These are phyloP conservation scores for Aspergillus homomorphus DNA, from an alignment of 495 filamentous ascomycete genomes.

Conservation along the genomic window DNA sequence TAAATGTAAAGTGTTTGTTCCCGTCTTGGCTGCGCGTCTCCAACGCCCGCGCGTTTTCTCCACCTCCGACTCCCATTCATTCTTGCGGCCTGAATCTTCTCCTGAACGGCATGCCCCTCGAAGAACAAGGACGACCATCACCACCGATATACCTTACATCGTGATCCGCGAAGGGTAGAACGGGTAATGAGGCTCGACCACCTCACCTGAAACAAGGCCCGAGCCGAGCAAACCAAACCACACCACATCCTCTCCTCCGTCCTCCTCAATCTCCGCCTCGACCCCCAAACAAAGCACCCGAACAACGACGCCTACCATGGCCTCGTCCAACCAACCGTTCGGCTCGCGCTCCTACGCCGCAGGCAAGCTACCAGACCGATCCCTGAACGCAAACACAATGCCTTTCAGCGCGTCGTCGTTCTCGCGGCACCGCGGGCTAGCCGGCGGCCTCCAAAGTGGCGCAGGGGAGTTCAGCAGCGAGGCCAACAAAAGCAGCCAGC, in stretches of 20 bases:
- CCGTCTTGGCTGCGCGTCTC: neutral
- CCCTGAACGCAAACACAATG: slow-evolving; percentile 38
- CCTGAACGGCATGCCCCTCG: too few species aligned
- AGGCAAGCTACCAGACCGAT: slow-evolving; percentile 50
- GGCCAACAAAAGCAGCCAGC: slow-evolving; percentile 30
- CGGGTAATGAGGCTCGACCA: neutral
- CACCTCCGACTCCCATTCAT: neutral
- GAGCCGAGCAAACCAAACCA: neutral
- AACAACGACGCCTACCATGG: slow-evolving; percentile 23
- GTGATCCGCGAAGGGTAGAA: neutral
- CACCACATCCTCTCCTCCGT: neutral
- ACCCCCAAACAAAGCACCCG: too few species aligned
- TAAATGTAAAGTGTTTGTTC: too few species aligned
- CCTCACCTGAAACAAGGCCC: neutral
- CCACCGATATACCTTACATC: neutral
- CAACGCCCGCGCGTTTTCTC: neutral
- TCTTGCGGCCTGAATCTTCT: neutral
- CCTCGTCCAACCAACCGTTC: slow-evolving; percentile 45
- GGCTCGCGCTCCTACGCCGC: slow-evolving; percentile 47
- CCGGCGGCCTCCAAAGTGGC: slow-evolving; percentile 19
- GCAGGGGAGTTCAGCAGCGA: slow-evolving; percentile 33
- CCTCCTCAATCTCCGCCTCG: slow-evolving; percentile 1
- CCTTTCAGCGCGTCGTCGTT: slow-evolving; percentile 50
- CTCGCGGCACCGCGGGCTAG: slow-evolving; percentile 34
- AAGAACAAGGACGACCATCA: too few species aligned